Evolutionary conservation across 106 monocot genomes (phyloP).

Genomic region (Platanthera guangdongensis): DNA sequence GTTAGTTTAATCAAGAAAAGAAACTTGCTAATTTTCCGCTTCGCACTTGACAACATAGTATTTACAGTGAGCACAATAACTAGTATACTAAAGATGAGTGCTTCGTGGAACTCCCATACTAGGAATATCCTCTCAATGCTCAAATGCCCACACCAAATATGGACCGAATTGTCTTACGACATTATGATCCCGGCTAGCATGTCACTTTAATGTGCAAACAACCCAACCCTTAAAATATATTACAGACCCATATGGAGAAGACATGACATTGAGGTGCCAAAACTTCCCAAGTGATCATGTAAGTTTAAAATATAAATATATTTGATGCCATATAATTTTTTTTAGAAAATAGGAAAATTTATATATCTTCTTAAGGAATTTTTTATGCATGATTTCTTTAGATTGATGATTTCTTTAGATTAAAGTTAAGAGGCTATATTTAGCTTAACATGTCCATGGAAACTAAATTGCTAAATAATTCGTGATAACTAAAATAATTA

Average conservation of each 20-base stretch:
- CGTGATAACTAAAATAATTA: too few relatives aligned
- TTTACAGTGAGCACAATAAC: slow-evolving; percentile 1
- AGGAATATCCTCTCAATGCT: slow-evolving; percentile 8
- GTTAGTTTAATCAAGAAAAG: too few relatives aligned
- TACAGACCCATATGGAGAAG: slow-evolving; percentile 23
- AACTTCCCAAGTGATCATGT: neutral
- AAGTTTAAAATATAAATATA: too few relatives aligned
- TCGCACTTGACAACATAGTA: neutral
- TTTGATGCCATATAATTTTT: too few relatives aligned
- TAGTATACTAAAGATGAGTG: neutral
- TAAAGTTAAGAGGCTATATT: too few relatives aligned
- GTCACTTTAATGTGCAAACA: neutral
- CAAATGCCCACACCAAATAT: neutral
- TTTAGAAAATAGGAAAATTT: too few relatives aligned
- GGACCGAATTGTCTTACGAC: neutral
- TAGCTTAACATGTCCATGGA: too few relatives aligned
- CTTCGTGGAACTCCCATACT: neutral
- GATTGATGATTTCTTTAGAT: too few relatives aligned
- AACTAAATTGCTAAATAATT: too few relatives aligned
- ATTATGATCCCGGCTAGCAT: neutral
- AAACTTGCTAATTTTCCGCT: too few relatives aligned
- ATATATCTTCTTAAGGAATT: too few relatives aligned
- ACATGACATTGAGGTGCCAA: slow-evolving; percentile 11
- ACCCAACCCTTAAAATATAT: neutral
- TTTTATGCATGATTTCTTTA: too few relatives aligned